A percentile compares a stretch with the other conserved stretches of the same genome.
Conservation (phyloP, 257 asterid genomes). For the Lithospermum erythrorhizon region DNA sequence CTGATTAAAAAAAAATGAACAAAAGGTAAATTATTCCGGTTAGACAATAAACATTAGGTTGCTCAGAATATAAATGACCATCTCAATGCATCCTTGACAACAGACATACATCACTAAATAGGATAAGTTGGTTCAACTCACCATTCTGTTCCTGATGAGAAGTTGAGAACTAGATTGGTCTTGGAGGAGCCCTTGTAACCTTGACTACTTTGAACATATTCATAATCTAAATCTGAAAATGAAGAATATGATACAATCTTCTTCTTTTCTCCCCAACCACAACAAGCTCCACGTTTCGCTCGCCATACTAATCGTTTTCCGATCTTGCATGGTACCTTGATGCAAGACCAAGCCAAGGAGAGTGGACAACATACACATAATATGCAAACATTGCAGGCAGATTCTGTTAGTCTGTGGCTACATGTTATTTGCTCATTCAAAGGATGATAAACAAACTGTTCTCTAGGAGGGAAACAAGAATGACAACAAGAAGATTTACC, state of each 20-base stretch:
- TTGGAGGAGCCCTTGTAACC: background rate
- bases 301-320: slow-evolving; percentile 10
- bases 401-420: slow-evolving; percentile 10
- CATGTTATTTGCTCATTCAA: slow-evolving; percentile 2
- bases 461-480: background rate
- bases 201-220: background rate
- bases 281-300: slow-evolving; percentile 4
- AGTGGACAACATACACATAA: slow-evolving; percentile 21
- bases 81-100: no score
- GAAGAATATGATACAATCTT: slow-evolving; percentile 11
- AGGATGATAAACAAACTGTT: background rate
- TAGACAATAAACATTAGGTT: no score
- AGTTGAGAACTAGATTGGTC: background rate
- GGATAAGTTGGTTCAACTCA: no score
- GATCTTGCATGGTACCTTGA: slow-evolving; percentile 13
- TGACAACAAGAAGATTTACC: background rate
- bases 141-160: background rate
- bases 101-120: no score
- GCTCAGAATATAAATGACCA: no score
- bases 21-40: no score
- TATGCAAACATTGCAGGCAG: slow-evolving; percentile 16
- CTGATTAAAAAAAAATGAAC: no score
- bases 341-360: slow-evolving; percentile 12
- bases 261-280: slow-evolving; percentile 8
- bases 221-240: slow-evolving; percentile 20